phyloP scores from a whole-genome alignment of 2,329 filamentous ascomycete species.

The Apiospora saccharicola region DNA sequence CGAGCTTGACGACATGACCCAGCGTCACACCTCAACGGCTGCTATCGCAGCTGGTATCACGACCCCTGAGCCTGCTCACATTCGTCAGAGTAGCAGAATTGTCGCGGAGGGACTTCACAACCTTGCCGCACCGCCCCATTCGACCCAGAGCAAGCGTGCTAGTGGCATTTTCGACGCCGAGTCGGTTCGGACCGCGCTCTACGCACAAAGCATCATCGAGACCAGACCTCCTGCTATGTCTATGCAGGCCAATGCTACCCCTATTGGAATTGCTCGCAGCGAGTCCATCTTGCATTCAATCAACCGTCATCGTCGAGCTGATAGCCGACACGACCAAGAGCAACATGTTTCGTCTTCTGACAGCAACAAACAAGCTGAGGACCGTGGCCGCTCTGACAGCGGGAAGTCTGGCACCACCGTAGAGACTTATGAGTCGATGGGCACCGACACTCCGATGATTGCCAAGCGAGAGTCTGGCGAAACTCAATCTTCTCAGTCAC shows the following conservation, averaged over 20 bases:
- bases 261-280: conserved; percentile 14
- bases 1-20: neutral
- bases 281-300: conserved; percentile 6
- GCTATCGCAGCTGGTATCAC: neutral
- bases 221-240: neutral
- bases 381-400: neutral
- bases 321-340: neutral
- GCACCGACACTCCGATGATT: neutral
- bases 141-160: neutral
- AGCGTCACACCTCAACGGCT: neutral
- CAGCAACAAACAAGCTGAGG: neutral
- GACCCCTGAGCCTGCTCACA: neutral
- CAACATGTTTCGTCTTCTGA: neutral
- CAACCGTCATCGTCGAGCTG: neutral
- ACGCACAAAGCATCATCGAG: conserved; percentile 7
- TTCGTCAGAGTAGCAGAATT: neutral
- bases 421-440: neutral
- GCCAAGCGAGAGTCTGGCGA: neutral
- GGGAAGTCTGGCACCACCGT: neutral
- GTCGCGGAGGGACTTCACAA: neutral
- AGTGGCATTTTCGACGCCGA: conserved; percentile 11
- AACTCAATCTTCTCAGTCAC: neutral
- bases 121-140: neutral
- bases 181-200: neutral
- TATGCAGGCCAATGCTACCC: neutral